Percentiles rank a stretch among this genome's conserved stretches.
Evolutionary conservation across 768 basidiomycete genomes (phyloP).

Genomic region (Lactarius sp.): DNA sequence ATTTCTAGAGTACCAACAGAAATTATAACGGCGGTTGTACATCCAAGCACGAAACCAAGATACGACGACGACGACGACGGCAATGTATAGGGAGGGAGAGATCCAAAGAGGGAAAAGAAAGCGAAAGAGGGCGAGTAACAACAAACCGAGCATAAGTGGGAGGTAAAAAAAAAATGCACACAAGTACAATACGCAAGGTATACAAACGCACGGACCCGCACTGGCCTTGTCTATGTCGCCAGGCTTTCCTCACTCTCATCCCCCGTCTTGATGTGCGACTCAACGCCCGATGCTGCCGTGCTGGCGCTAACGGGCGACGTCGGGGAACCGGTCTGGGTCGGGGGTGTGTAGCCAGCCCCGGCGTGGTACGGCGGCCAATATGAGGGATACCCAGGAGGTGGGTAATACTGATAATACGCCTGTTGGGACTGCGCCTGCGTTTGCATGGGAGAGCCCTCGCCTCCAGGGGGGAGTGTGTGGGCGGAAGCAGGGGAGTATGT

Average conservation of each 20-base stretch:
- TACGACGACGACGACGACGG: neutral
- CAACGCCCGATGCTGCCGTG: constrained; percentile 17
- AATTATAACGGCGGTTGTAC: constrained; percentile 18
- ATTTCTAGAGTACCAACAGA: constrained; percentile 15
- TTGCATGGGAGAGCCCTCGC: constrained; percentile 13
- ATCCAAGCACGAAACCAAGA: constrained; percentile 11
- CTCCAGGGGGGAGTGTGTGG: constrained; percentile 2
- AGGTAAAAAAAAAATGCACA: neutral
- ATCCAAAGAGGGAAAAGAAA: neutral
- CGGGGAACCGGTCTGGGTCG: constrained; percentile 15
- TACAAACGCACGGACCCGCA: constrained; percentile 7
- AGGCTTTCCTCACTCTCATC: constrained; percentile 20
- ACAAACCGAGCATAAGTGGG: constrained; percentile 5
- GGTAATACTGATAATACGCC: constrained; percentile 22
- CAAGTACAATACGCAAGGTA: constrained; percentile 17
- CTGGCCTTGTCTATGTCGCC: constrained; percentile 6
- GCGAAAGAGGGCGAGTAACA: neutral
- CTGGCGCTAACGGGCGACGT: constrained; percentile 23
- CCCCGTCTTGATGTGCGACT: constrained; percentile 22
- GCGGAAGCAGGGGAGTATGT: neutral
- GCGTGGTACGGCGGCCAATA: constrained; percentile 24
- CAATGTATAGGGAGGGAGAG: constrained; percentile 7
- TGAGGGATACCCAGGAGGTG: constrained; percentile 21
- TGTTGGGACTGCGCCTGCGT: constrained; percentile 16
- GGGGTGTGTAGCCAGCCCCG: constrained; percentile 10